A percentile compares a stretch with the other conserved stretches of the same genome.
These are phyloP conservation scores for Penicillium desertorum DNA, from an alignment of 495 filamentous ascomycete species.

Conservation along the genomic window DNA sequence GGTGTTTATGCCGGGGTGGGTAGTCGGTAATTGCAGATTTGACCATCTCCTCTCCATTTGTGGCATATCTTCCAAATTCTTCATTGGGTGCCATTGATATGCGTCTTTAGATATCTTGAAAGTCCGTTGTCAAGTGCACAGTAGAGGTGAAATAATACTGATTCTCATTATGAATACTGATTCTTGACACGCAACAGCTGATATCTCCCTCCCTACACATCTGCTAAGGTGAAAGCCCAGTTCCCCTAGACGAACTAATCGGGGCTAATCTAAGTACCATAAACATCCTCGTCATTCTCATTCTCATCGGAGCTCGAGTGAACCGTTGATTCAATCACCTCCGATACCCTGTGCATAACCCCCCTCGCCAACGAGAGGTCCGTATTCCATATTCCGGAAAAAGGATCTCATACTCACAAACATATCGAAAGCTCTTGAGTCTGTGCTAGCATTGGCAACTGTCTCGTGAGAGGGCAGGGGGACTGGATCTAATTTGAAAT, in stretches of 20 bases:
- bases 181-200: background rate
- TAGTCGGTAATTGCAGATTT: constrained; percentile 37
- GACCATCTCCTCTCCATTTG: constrained; percentile 42
- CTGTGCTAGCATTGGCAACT: background rate
- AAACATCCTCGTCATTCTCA: background rate
- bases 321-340: background rate
- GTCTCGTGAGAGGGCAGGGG: background rate
- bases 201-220: background rate
- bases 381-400: background rate
- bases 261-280: background rate
- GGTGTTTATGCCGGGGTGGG: constrained; percentile 14
- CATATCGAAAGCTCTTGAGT: background rate
- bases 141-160: background rate
- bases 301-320: background rate
- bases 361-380: background rate
- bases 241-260: background rate
- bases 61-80: constrained; percentile 26
- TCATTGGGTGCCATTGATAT: background rate
- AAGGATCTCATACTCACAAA: background rate
- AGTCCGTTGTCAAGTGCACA: background rate
- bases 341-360: background rate
- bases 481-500: background rate
- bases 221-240: background rate
- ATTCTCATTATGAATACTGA: background rate
- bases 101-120: background rate